Conservation (phyloP, 2,329 filamentous ascomycete species). For the Ophiognomonia clavigignenti-juglandacearum region DNA sequence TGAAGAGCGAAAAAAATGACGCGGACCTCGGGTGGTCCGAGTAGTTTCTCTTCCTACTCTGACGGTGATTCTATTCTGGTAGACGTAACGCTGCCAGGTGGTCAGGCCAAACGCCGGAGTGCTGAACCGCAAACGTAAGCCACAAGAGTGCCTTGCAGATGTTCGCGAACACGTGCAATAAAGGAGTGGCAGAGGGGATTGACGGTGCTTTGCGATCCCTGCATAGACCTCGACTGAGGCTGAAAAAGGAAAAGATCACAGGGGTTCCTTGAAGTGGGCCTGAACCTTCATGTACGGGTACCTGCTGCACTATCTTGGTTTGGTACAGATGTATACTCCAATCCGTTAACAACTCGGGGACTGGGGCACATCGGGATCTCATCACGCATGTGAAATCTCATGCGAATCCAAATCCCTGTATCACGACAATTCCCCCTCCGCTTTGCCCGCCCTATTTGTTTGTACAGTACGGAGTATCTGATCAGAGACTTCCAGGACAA, state of each 20-base stretch:
- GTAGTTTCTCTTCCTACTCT: background rate
- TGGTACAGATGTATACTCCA: background rate
- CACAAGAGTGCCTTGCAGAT: conserved; percentile 4
- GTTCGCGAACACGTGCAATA: conserved; percentile 7
- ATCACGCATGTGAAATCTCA: conserved; percentile 3
- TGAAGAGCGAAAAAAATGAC: background rate
- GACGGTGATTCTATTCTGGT: background rate
- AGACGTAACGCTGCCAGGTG: too few relatives aligned
- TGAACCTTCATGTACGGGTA: background rate
- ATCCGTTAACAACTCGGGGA: background rate
- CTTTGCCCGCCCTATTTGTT: background rate
- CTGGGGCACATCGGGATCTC: too few relatives aligned
- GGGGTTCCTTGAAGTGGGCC: background rate
- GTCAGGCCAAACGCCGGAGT: background rate
- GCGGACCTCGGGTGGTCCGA: background rate
- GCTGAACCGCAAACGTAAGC: background rate
- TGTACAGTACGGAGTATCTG: too few relatives aligned
- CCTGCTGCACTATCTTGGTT: background rate
- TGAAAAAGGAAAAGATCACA: background rate
- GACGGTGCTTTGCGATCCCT: background rate
- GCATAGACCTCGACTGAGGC: background rate
- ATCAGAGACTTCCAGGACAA: too few relatives aligned
- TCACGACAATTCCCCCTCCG: conserved; percentile 2
- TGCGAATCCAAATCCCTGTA: conserved; percentile 14
- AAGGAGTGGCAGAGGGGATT: conserved; percentile 5